A percentile compares a stretch with the other conserved stretches of the same genome.
Conservation (phyloP, 495 filamentous ascomycete genomes). For the Penicillium tannophilum region DNA sequence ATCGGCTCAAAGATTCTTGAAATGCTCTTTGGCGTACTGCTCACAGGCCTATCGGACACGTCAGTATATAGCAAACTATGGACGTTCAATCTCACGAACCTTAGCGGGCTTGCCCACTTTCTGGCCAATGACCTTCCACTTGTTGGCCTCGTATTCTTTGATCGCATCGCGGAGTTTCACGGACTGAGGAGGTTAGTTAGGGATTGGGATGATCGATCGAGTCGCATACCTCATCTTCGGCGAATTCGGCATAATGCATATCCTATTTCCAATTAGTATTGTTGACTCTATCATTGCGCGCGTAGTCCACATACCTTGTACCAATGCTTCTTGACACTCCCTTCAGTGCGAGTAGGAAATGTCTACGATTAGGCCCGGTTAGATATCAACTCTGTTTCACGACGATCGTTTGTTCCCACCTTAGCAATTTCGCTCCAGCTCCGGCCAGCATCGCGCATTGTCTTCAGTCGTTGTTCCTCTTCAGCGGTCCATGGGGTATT, state of each 20-base stretch:
- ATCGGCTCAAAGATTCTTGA: constrained; percentile 53
- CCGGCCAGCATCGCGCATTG: constrained; percentile 87
- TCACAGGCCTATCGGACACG: constrained; percentile 75
- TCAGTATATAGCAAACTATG: constrained; percentile 11
- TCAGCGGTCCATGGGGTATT: constrained; percentile 97
- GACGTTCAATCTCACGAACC: constrained; percentile 49
- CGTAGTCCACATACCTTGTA: constrained; percentile 71
- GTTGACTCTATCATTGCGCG: not conserved
- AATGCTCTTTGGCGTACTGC: constrained; percentile 97
- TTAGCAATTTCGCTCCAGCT: constrained; percentile 99
- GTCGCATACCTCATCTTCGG: constrained; percentile 83
- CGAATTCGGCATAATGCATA: constrained; percentile 99
- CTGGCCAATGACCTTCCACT: constrained; percentile 95
- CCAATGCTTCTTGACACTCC: constrained; percentile 99
- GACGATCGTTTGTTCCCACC: constrained; percentile 45
- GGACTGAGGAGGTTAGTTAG: constrained; percentile 59
- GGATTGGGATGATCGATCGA: constrained; percentile 20
- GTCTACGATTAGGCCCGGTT: constrained; percentile 52
- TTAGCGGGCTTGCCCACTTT: constrained; percentile 99
- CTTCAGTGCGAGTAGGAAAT: constrained; percentile 91
- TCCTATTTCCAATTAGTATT: constrained; percentile 54
- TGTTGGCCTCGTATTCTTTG: constrained; percentile 97
- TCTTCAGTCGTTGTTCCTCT: constrained; percentile 90
- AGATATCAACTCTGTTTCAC: not conserved
- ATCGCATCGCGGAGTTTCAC: constrained; percentile 87